These are phyloP conservation scores for Andrographis paniculata DNA, from an alignment of 305 asterid genomes.

Conservation along the genomic window DNA sequence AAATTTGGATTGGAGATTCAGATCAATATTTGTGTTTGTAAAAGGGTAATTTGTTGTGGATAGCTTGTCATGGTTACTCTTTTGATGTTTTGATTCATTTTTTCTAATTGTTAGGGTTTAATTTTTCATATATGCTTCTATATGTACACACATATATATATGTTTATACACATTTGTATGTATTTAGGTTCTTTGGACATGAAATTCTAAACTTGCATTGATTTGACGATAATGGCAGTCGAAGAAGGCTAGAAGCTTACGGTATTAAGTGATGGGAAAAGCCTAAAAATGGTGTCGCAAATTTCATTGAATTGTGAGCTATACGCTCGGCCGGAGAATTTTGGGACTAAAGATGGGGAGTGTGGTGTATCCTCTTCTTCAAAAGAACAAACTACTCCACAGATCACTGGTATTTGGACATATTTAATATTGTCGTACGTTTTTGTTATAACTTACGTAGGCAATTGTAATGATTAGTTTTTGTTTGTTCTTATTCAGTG, in stretches of 20 bases:
- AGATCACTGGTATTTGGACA: conserved; percentile 44
- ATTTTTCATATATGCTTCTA: too few species aligned
- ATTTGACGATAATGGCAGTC: too few species aligned
- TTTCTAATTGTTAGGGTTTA: too few species aligned
- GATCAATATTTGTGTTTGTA: too few species aligned
- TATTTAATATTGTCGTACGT: conserved; percentile 11
- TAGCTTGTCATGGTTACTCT: too few species aligned
- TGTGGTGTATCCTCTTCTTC: conserved; percentile 36
- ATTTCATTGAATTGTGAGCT: conserved; percentile 42
- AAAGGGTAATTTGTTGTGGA: too few species aligned
- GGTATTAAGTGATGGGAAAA: conserved; percentile 26
- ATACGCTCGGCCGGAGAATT: conserved; percentile 33
- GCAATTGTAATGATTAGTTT: conserved; percentile 15
- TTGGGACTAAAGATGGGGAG: conserved; percentile 38
- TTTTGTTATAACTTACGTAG: conserved; percentile 11
- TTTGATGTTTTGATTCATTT: too few species aligned
- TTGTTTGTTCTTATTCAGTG: conserved; percentile 29
- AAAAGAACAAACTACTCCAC: conserved; percentile 37
- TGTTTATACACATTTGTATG: too few species aligned
- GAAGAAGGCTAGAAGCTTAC: conserved; percentile 7
- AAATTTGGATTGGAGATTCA: neutral
- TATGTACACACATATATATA: too few species aligned
- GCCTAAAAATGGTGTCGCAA: conserved; percentile 46
- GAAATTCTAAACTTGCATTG: too few species aligned
- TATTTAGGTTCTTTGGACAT: too few species aligned